Evolutionary conservation across 2,329 filamentous ascomycete genomes (phyloP).

Genomic region (Trichoderma koningiopsis): DNA sequence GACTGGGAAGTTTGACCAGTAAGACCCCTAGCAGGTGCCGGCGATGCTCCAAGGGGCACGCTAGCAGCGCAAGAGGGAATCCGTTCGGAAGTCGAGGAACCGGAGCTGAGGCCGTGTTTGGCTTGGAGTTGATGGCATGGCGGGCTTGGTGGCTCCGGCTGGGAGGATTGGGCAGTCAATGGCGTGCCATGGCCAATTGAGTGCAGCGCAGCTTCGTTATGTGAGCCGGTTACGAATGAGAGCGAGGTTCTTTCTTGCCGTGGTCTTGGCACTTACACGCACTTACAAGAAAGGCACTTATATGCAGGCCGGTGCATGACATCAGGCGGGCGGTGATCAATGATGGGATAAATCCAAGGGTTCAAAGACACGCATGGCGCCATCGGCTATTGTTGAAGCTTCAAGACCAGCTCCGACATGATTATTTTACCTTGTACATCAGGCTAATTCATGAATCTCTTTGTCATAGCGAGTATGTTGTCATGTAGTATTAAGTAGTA

Average conservation of each 20-base stretch:
- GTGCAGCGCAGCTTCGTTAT: not conserved
- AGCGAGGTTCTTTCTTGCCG: not conserved
- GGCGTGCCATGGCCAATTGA: not conserved
- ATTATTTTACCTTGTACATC: not conserved
- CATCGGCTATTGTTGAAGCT: not conserved
- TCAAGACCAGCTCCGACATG: not conserved
- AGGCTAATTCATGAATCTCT: not conserved
- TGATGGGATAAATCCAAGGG: not conserved
- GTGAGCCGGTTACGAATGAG: not conserved
- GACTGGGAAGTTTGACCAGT: not conserved
- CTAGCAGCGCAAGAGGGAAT: constrained; percentile 2
- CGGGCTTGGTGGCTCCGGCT: not conserved
- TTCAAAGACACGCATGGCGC: not conserved
- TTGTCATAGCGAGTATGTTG: not conserved
- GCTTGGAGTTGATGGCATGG: not conserved
- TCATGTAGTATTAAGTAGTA: not conserved
- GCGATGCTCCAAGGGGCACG: constrained; percentile 21
- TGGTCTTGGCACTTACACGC: not conserved
- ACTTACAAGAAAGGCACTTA: not conserved
- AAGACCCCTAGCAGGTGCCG: constrained; percentile 11
- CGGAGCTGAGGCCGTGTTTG: not conserved
- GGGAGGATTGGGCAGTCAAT: not conserved
- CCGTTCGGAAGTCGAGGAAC: not conserved
- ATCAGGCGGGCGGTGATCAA: not conserved
- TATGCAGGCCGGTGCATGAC: not conserved